Base-by-base conservation (phyloP, 345 rosid genomes). In the Gossypium stocksii region DNA sequence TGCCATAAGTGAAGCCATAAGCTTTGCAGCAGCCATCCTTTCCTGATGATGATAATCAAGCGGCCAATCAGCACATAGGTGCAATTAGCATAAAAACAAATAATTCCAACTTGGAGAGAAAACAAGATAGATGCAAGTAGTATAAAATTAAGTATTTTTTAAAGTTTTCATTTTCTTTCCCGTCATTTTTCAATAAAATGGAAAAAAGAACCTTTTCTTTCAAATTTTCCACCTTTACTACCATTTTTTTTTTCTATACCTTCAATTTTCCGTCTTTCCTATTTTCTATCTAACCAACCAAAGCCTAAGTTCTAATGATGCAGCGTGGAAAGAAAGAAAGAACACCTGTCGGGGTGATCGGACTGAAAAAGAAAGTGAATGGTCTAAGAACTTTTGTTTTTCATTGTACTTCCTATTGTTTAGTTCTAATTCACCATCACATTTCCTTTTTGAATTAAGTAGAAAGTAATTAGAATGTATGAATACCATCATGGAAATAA, bases 1-100 rank as follows among this genome's bases (percentile, higher is more conserved):
- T 20, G 86, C 96, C 94, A 94, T 87, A 63, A 94, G 92, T 58
- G 94, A 86, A 64, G 94, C 86, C 86, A 89, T 82, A 61, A 94
- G 91, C 86, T 92, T 94, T 20, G 93, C 94, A 71, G 91, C 87
- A 17, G 87, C 93, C 81, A 94, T 79, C 81, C 83, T 90, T 85
- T 94, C 97, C 98, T 94, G 86, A 76, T 75, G 75, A 59, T 71
- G 38, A 73, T 53, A 23, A 60, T 34, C 9, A 25, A 46, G 44
- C n/a, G 22, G 46, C 13, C 66, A 14, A n/a, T 22, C 1, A 16
- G 27, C 70, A 65, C 41, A 34, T 34, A 34, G 41, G 7, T n/a
- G n/a, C n/a, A n/a, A 34, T 34, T 34, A 34, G 41, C 41, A 34
- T 34, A 34, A 34, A 34, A 1, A 5, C 41, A 34, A 34, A 34